These are phyloP conservation scores for Kwoniella botswanensis DNA, from an alignment of 768 basidiomycete species.

Conservation along the genomic window DNA sequence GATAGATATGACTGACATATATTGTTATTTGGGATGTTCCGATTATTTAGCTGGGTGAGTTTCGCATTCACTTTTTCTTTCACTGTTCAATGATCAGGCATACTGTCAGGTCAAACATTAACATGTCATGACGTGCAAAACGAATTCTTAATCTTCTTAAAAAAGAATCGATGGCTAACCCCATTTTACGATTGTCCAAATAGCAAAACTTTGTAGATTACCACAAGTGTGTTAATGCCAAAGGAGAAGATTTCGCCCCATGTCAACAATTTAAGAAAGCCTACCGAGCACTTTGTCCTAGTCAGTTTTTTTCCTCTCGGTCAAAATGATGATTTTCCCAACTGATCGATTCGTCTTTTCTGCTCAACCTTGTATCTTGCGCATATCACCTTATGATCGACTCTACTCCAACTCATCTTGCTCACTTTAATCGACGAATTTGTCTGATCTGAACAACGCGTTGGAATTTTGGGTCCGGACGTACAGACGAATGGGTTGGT, in stretches of 20 bases:
- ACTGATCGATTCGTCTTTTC: too few species aligned
- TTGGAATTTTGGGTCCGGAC: neutral
- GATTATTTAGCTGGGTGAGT: conserved; percentile 7
- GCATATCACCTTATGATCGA: neutral
- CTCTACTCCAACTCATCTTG: neutral
- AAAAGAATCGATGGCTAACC: too few species aligned
- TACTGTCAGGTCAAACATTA: neutral
- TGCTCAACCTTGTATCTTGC: neutral
- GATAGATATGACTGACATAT: neutral
- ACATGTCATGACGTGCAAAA: neutral
- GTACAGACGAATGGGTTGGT: conserved; percentile 62
- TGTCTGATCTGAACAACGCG: neutral
- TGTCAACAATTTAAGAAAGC: conserved; percentile 98
- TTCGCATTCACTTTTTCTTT: conserved; percentile 9
- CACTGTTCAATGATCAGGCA: neutral
- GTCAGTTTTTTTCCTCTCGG: conserved; percentile 65
- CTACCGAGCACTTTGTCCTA: conserved; percentile 96
- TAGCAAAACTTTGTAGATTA: conserved; percentile 98
- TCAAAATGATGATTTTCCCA: too few species aligned
- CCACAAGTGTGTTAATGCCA: conserved; percentile 95
- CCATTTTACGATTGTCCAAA: too few species aligned
- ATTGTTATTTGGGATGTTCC: neutral
- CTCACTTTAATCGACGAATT: neutral
- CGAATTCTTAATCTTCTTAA: neutral
- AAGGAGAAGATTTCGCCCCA: conserved; percentile 96